Base-by-base conservation (phyloP, 176 grass and related monocot species). In the Juncus inflexus region DNA sequence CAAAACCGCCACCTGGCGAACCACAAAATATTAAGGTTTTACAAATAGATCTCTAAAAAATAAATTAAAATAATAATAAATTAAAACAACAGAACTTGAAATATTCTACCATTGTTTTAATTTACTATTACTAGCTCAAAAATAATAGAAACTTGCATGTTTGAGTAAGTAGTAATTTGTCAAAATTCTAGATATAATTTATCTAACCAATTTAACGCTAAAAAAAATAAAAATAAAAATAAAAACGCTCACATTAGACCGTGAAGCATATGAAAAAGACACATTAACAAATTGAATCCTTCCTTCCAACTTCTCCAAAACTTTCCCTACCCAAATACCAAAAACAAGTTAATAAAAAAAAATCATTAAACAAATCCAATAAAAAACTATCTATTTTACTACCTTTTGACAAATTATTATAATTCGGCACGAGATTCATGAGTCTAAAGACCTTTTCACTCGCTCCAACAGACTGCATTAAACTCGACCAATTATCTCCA, bases 401-500 rank as follows among this genome's bases (percentile, higher is more conserved):
- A 78, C 94, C 88, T 99, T 84, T 67, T 37, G 85, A 89, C 62
- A 64, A 77, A 60, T 86, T 79, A 55, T 92, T 74, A 35, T 43
- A 81, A 62, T 84, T 86, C 38, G 94, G 94, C 11, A 92, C 74
- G 41, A 92, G 88, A 90, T 99, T 87, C 88, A 92, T 92, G 80
- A 92, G 78, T 39, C 75, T 70, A 56, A 99, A 99, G 54, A 99
- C 85, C 65, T 99, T 99, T 92, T 92, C 94, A 55, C 94, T 99
- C 79, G 94, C 94, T 56, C 94, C 88, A 3, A 99, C 75, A 8
- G 94, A 92, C 45, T 92, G 94, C 94, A 92, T 99, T 58, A 99
- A 61, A 57, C 85, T 91, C n/a, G 94, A 92, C 88, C 85, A 99
- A 69, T 92, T 99, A 76, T 99, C 94, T 72, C 88, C 94, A 69